phyloP scores from a whole-genome alignment of 352 stramenopile species.

The Phytophthora citricola region DNA sequence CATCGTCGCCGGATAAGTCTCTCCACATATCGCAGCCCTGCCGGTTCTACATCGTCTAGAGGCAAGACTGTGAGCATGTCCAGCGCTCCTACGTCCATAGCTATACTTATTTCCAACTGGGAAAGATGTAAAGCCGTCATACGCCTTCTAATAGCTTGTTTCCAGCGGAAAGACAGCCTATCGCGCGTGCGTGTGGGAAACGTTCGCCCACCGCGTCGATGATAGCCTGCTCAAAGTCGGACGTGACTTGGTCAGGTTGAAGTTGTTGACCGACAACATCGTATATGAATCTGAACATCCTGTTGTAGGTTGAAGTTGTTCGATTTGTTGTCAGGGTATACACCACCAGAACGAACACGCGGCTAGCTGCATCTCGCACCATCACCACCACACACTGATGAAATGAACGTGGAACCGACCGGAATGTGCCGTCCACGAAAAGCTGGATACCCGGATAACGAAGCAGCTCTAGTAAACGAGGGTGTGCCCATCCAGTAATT shows the following conservation, averaged over 20 bases:
- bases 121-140: not conserved
- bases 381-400: constrained; percentile 31
- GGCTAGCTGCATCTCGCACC: constrained; percentile 11
- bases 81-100: constrained; percentile 2
- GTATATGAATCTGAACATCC: constrained; percentile 17
- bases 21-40: not conserved
- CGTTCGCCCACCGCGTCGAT: constrained; percentile 12
- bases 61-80: constrained; percentile 8
- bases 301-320: constrained; percentile 14
- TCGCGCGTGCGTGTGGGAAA: constrained; percentile 10
- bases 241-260: constrained; percentile 10
- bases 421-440: constrained; percentile 38
- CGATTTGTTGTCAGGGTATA: constrained; percentile 13
- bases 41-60: not conserved
- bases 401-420: constrained; percentile 14
- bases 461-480: constrained; percentile 7
- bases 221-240: constrained; percentile 22
- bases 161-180: constrained; percentile 28
- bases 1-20: not conserved
- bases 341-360: constrained; percentile 14
- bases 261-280: constrained; percentile 3
- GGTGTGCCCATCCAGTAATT: constrained; percentile 30
- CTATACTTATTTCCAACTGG: not conserved
- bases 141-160: constrained; percentile 6
- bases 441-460: constrained; percentile 4